Evolutionary conservation across 306 rosid species (phyloP).

Genomic region (Bauhinia variegata): DNA sequence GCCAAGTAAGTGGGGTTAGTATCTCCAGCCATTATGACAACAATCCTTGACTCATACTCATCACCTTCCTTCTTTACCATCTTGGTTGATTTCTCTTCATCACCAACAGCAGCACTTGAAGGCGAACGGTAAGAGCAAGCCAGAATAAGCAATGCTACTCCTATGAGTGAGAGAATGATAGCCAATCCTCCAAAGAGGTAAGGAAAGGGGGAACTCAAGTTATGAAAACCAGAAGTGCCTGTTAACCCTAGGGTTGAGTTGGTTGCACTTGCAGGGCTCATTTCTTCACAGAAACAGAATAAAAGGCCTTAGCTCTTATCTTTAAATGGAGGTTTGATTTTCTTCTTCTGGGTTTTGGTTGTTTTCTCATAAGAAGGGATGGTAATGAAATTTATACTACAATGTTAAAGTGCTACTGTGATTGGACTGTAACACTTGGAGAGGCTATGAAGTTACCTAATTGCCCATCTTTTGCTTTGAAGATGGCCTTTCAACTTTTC

Average conservation of each 20-base stretch:
- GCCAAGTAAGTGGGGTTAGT: conserved; percentile 73
- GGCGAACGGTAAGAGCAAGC: conserved; percentile 53
- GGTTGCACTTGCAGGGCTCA: conserved; percentile 41
- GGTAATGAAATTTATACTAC: conserved; percentile 11
- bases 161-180: conserved; percentile 51
- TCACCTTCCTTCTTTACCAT: conserved; percentile 16
- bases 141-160: conserved; percentile 52
- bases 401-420: conserved; percentile 15
- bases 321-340: neutral
- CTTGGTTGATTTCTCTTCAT: conserved; percentile 37
- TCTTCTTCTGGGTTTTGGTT: conserved; percentile 2
- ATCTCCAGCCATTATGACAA: conserved; percentile 87
- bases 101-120: neutral
- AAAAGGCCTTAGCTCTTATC: too few species aligned
- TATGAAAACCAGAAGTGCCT: conserved; percentile 36
- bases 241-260: conserved; percentile 31
- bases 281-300: neutral
- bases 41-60: conserved; percentile 49
- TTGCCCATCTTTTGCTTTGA: too few species aligned
- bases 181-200: conserved; percentile 69
- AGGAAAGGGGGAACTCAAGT: conserved; percentile 66
- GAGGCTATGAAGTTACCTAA: too few species aligned
- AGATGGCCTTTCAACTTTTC: too few species aligned
- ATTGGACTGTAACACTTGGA: conserved; percentile 5
- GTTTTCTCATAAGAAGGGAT: neutral